Percentiles rank a stretch among this genome's conserved stretches.
Conservation (phyloP, 2,329 filamentous ascomycete genomes). For the Xylariales sp. region DNA sequence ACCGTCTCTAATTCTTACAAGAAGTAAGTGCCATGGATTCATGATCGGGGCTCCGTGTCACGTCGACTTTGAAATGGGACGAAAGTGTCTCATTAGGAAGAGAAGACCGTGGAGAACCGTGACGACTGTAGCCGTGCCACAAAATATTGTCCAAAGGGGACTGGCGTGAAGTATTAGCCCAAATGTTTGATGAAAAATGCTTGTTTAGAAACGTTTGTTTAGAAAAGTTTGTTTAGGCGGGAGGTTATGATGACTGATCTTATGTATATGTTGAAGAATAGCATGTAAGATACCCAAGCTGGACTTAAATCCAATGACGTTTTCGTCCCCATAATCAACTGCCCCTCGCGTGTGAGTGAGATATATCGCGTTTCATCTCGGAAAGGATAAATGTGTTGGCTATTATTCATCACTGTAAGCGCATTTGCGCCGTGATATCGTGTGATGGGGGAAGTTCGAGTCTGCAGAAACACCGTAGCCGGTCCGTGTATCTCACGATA, state of each 20-base stretch:
- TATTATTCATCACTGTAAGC: not conserved
- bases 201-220: too few relatives aligned
- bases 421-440: not conserved
- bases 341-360: not conserved
- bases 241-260: not conserved
- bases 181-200: too few relatives aligned
- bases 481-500: not conserved
- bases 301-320: not conserved
- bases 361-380: not conserved
- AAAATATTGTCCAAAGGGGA: not conserved
- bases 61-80: not conserved
- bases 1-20: conserved; percentile 36
- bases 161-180: not conserved
- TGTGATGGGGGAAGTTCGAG: too few relatives aligned
- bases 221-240: too few relatives aligned
- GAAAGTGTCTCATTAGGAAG: not conserved
- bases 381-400: not conserved
- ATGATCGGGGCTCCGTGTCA: conserved; percentile 61
- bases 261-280: not conserved
- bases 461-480: not conserved
- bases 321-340: not conserved
- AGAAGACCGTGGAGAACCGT: not conserved
- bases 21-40: conserved; percentile 62
- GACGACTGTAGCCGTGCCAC: not conserved
- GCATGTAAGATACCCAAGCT: not conserved